phyloP scores from a whole-genome alignment of 345 rosid species.

The Lepidium africanum region DNA sequence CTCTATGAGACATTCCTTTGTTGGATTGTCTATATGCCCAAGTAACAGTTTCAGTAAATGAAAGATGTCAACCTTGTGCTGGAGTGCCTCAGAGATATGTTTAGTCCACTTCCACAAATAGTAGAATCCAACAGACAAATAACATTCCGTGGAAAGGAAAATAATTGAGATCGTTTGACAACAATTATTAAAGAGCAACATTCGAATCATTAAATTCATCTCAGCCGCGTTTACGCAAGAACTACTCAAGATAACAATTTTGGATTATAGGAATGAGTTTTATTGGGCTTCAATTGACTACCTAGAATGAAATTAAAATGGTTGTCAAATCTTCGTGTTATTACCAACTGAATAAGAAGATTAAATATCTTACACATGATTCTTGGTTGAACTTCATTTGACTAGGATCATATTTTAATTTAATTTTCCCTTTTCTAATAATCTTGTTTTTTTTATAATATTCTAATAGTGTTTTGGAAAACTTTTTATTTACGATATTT shows the following conservation, averaged over 20 bases:
- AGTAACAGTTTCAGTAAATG: neutral
- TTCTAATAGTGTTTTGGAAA: too few species aligned
- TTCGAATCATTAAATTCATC: neutral
- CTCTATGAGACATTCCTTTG: neutral
- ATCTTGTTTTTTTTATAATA: too few species aligned
- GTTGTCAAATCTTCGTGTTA: neutral
- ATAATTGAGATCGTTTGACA: neutral
- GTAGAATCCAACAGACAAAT: too few species aligned
- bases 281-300: neutral
- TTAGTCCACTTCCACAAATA: too few species aligned
- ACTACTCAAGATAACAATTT: neutral
- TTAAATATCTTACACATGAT: neutral
- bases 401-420: too few species aligned
- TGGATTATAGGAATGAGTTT: neutral
- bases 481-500: too few species aligned
- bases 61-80: neutral
- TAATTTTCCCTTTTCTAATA: neutral
- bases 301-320: neutral
- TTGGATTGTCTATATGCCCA: neutral
- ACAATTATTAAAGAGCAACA: neutral
- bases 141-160: neutral
- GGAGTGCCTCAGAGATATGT: neutral
- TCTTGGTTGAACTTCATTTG: too few species aligned
- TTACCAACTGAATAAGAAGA: neutral
- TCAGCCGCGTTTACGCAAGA: neutral